Evolutionary conservation across 1,284 basidiomycete genomes (phyloP).

Genomic region (Cerrena zonata): DNA sequence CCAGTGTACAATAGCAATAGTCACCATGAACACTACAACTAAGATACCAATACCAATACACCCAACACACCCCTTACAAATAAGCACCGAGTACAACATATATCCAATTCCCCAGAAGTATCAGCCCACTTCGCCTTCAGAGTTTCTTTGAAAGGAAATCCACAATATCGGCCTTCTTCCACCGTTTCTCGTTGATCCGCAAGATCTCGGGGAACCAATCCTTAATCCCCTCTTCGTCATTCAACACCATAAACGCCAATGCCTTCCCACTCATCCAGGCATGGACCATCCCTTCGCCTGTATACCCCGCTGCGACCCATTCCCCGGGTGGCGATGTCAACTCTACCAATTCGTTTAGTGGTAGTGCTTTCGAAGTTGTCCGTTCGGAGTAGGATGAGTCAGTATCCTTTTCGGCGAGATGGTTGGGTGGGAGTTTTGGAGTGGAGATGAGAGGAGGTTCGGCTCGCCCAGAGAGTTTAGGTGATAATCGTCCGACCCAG

Average conservation of each 20-base stretch:
- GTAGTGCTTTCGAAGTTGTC: not conserved
- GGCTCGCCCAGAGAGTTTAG: constrained; percentile 30
- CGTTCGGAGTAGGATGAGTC: not conserved
- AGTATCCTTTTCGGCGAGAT: not conserved
- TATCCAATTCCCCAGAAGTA: not conserved
- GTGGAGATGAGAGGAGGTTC: constrained; percentile 14
- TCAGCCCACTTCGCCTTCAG: constrained; percentile 1
- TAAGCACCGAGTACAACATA: too few relatives aligned
- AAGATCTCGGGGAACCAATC: constrained; percentile 49
- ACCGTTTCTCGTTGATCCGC: constrained; percentile 45
- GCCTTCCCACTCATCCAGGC: constrained; percentile 57
- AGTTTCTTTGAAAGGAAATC: constrained; percentile 24
- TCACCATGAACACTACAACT: too few relatives aligned
- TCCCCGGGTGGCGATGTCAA: constrained; percentile 34
- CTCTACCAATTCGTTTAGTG: not conserved
- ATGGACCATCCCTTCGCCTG: constrained; percentile 64
- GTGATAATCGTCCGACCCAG: constrained; percentile 42
- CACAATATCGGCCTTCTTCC: constrained; percentile 36
- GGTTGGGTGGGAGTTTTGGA: not conserved
- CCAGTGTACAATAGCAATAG: not conserved
- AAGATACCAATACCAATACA: too few relatives aligned
- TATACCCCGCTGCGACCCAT: constrained; percentile 53
- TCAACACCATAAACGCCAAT: constrained; percentile 51
- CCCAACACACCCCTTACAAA: too few relatives aligned
- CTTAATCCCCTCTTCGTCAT: constrained; percentile 26